phyloP scores from a whole-genome alignment of 805 yeast species.

The Komagataella pseudopastoris region DNA sequence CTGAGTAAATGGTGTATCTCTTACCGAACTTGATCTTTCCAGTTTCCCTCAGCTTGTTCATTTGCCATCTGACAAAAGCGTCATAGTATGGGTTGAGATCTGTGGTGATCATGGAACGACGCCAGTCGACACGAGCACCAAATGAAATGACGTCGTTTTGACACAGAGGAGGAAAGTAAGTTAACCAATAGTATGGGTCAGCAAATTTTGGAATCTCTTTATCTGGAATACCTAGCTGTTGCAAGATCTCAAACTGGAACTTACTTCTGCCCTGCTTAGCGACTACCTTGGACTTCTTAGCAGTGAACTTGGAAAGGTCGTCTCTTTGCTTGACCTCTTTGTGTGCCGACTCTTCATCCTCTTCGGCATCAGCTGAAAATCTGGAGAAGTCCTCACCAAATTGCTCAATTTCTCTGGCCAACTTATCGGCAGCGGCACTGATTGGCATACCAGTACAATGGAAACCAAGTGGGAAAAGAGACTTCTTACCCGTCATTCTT shows the following conservation, averaged over 20 bases:
- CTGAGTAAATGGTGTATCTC: slow-evolving; percentile 94
- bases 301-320: slow-evolving; percentile 83
- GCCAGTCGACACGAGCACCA: slow-evolving; percentile 97
- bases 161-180: slow-evolving; percentile 84
- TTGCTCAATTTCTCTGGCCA: slow-evolving; percentile 80
- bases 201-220: slow-evolving; percentile 83
- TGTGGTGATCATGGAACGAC: slow-evolving; percentile 91
- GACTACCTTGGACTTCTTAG: slow-evolving; percentile 86
- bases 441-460: slow-evolving; percentile 99
- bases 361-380: slow-evolving; percentile 51
- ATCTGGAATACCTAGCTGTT: slow-evolving; percentile 77
- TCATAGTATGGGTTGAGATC: slow-evolving; percentile 93
- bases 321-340: slow-evolving; percentile 27
- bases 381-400: slow-evolving; percentile 75
- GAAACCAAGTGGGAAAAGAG: slow-evolving; percentile 92
- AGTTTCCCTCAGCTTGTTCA: slow-evolving; percentile 69
- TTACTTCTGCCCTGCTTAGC: slow-evolving; percentile 92
- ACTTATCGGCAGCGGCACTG: slow-evolving; percentile 88
- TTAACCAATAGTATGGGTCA: slow-evolving; percentile 84
- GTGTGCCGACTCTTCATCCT: slow-evolving; percentile 16
- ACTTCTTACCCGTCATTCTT: slow-evolving; percentile 87
- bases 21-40: slow-evolving; percentile 97
- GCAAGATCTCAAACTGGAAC: slow-evolving; percentile 93
- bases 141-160: slow-evolving; percentile 64
- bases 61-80: slow-evolving; percentile 92